Percentiles rank a stretch among this genome's conserved stretches.
Evolutionary conservation across 441 rosid species (phyloP).

Genomic region (Hypseocharis bilobata): DNA sequence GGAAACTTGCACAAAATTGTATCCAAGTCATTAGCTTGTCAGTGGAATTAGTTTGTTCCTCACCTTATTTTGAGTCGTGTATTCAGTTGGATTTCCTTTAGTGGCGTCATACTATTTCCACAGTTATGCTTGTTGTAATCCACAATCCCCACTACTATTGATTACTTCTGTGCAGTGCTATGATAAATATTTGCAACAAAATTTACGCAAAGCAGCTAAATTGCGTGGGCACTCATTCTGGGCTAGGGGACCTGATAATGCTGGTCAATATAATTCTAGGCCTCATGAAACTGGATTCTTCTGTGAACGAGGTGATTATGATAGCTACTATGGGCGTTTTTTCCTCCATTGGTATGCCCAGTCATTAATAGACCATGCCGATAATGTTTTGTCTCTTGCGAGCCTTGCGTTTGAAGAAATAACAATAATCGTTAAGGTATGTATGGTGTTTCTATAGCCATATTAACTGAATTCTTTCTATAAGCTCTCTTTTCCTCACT

Average conservation of each 20-base stretch:
- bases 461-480: not conserved
- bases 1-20: not conserved
- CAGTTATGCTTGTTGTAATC: not conserved
- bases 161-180: conserved; percentile 43
- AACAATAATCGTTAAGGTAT: conserved; percentile 53
- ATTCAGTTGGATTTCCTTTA: not conserved
- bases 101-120: not conserved
- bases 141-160: conserved; percentile 8
- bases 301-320: conserved; percentile 65
- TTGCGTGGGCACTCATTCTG: conserved; percentile 51
- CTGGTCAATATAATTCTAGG: conserved; percentile 58
- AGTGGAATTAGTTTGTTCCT: not conserved
- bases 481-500: not conserved
- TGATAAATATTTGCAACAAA: conserved; percentile 54
- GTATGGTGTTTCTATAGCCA: conserved; percentile 10
- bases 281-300: conserved; percentile 66
- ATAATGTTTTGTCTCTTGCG: conserved; percentile 56
- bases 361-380: conserved; percentile 44
- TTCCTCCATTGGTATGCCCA: conserved; percentile 67
- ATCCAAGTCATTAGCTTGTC: not conserved
- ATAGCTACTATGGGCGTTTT: conserved; percentile 70
- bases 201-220: conserved; percentile 52
- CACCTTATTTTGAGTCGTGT: not conserved
- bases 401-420: conserved; percentile 62
- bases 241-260: conserved; percentile 65